Evolutionary conservation across 306 rosid genomes (phyloP).

Genomic region (Quillaja saponaria): DNA sequence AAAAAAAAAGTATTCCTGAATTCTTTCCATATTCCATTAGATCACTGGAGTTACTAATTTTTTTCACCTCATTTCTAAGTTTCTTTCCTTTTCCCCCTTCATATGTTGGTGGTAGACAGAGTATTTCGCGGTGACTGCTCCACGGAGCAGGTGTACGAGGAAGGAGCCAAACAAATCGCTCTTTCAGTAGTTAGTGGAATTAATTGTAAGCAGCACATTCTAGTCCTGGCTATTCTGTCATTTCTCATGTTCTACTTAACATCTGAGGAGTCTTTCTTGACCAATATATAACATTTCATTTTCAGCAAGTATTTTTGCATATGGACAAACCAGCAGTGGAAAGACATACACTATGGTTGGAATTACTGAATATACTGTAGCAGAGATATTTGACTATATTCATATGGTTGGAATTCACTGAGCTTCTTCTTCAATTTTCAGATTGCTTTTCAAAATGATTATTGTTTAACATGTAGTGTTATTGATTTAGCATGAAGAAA

Average conservation of each 20-base stretch:
- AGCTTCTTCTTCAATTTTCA: constrained; percentile 16
- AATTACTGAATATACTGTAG: constrained; percentile 80
- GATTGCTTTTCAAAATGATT: constrained; percentile 1
- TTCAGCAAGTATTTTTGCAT: constrained; percentile 95
- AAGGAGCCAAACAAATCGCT: constrained; percentile 84
- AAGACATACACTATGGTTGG: constrained; percentile 99
- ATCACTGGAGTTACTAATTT: no score
- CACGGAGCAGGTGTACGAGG: constrained; percentile 86
- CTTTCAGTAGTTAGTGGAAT: constrained; percentile 91
- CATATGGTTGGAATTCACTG: constrained; percentile 53
- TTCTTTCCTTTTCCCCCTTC: no score
- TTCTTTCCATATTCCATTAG: neutral
- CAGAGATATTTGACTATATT: constrained; percentile 84
- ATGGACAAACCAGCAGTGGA: constrained; percentile 99
- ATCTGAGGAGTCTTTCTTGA: constrained; percentile 14
- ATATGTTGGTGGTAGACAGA: constrained; percentile 59
- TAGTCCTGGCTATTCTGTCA: constrained; percentile 31
- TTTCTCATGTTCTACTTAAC: constrained; percentile 17
- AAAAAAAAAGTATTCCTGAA: constrained; percentile 33
- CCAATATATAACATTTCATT: constrained; percentile 32
- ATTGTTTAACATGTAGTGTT: neutral
- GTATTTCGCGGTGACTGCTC: constrained; percentile 86
- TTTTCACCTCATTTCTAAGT: neutral
- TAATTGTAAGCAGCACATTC: constrained; percentile 67
- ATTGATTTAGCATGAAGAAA: constrained; percentile 78